These are phyloP conservation scores for Aurantiochytrium sp. DNA, from an alignment of 108 stramenopile species.

Conservation along the genomic window DNA sequence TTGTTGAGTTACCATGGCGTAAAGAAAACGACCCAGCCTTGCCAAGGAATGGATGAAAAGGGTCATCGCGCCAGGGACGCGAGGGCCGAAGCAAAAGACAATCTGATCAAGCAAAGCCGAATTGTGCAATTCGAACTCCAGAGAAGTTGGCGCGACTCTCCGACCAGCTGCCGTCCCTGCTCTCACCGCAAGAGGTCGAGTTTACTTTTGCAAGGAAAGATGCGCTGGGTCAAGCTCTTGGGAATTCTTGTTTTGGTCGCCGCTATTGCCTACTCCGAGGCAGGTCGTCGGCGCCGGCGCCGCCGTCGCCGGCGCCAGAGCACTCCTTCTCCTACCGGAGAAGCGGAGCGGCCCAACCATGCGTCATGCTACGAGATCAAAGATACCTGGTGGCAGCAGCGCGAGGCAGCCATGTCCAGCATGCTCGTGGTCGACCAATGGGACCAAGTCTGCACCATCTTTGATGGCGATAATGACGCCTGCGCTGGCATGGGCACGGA, in stretches of 20 bases:
- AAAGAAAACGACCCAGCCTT: too few relatives aligned
- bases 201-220: too few relatives aligned
- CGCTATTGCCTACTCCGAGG: not conserved
- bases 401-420: too few relatives aligned
- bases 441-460: not conserved
- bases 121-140: too few relatives aligned
- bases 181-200: too few relatives aligned
- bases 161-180: too few relatives aligned
- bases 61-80: too few relatives aligned
- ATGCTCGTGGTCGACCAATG: not conserved
- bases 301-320: not conserved
- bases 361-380: not conserved
- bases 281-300: not conserved
- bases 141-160: too few relatives aligned
- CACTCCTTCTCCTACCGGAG: not conserved
- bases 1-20: too few relatives aligned
- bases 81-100: too few relatives aligned
- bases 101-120: too few relatives aligned
- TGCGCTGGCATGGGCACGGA: not conserved
- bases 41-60: too few relatives aligned
- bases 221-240: not conserved
- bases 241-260: not conserved
- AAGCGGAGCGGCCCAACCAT: not conserved
- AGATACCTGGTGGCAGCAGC: not conserved
- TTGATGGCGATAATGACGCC: not conserved